Evolutionary conservation across 768 basidiomycete species (phyloP), one percentile per base, ranked within the genome.

Genomic region (Inosperma sp.): DNA sequence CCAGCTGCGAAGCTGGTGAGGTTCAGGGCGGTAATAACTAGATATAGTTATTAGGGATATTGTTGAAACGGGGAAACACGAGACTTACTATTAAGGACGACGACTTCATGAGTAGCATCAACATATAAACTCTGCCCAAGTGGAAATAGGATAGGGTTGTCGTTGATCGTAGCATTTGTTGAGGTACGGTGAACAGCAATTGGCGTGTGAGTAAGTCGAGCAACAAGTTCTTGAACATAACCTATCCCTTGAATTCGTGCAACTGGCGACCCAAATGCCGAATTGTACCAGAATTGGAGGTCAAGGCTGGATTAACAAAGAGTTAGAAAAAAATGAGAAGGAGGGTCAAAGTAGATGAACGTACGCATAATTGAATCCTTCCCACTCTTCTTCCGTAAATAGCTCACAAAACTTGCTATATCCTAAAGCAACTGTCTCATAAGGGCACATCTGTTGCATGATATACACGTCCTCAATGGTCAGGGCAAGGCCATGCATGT

Each of bases 351-450:
- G 5, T 12, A 47, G 23, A 17, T 12, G 34, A 21, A 70, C 85
- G 49, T 56, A 89, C 81, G 86, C 76, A 55, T 96, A 95, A 64
- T 90, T 80, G 64, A 93, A 95, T 0, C 91, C 91, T 62, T 88
- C 84, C 93, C 93, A 97, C 67, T 96, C 93, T 36, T 89, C 83
- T 59, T 86, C 78, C 0, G 90, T 92, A 67, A 97, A 97, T 3
- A 96, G 72, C 49, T 84, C 82, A 56, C 93, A 97, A 69, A 94
- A 97, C 56, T 83, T 85, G 13, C 90, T 93, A 62, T 91, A 94
- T 7, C 91, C 93, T 9, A 95, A 75, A 0, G 91, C 88, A 37
- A 95, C 94, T 14, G 94, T 93, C 87, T 93, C 91, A 56, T 92
- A 93, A 5, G 89, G 81, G 58, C 92, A 93, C 66, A 86, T 72